These are phyloP conservation scores for Pilaira anomala DNA, from an alignment of 192 early-diverging fungal species.

Conservation along the genomic window DNA sequence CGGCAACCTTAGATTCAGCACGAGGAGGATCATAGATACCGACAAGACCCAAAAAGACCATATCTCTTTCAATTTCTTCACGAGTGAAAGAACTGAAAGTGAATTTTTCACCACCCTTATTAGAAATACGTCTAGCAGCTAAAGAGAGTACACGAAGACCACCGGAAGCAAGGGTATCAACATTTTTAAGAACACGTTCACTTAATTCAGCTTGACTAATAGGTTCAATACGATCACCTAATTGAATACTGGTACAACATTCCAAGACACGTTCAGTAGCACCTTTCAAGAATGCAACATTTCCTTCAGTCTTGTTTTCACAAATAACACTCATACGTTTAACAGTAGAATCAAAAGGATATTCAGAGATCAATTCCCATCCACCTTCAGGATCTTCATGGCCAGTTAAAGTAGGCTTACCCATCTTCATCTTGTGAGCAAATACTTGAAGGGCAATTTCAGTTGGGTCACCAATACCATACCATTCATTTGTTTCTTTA, in stretches of 20 bases:
- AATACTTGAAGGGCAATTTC: conserved; percentile 87
- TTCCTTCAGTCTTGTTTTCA: conserved; percentile 46
- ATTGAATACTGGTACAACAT: conserved; percentile 57
- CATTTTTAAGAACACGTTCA: conserved; percentile 51
- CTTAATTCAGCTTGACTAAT: conserved; percentile 26
- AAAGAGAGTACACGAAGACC: conserved; percentile 85
- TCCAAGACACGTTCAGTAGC: conserved; percentile 86
- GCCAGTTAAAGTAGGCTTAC: conserved; percentile 60
- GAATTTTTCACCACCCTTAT: conserved; percentile 28
- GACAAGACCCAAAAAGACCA: conserved; percentile 84
- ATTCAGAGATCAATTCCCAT: conserved; percentile 59
- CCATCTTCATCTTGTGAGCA: conserved; percentile 72
- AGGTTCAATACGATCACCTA: conserved; percentile 34
- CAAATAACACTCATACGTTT: conserved; percentile 95
- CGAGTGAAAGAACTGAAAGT: conserved; percentile 39
- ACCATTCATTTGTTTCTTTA: conserved; percentile 16
- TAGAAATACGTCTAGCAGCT: conserved; percentile 43
- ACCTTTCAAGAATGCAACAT: conserved; percentile 68
- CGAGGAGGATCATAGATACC: conserved; percentile 93
- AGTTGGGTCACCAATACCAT: conserved; percentile 74
- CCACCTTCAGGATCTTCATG: conserved; percentile 17
- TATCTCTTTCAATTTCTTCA: conserved; percentile 63
- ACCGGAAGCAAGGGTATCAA: conserved; percentile 66
- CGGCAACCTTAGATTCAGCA: conserved; percentile 60
- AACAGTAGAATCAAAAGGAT: conserved; percentile 68